phyloP scores from a whole-genome alignment of 2,329 filamentous ascomycete genomes.

The Drechslerella dactyloides region DNA sequence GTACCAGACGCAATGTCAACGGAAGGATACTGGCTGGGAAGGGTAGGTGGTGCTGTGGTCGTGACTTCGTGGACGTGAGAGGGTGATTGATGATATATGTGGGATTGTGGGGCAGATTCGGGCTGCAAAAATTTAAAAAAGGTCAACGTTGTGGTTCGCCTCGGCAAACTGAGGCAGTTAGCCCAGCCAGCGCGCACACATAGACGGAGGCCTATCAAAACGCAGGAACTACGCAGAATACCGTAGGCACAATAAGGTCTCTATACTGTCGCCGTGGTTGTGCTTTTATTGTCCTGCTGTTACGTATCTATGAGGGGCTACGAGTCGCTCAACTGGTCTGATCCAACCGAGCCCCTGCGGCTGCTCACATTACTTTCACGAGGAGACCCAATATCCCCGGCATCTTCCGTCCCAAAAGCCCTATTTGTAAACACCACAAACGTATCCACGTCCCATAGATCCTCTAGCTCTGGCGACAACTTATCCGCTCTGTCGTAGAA shows the following conservation, averaged over 20 bases:
- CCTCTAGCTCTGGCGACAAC: constrained; percentile 56
- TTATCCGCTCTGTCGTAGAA: constrained; percentile 64
- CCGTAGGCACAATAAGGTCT: not conserved
- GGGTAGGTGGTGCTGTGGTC: not conserved
- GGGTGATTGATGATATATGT: not conserved
- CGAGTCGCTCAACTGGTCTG: constrained; percentile 16
- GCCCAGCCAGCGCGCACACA: too few species aligned
- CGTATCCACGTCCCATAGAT: constrained; percentile 69
- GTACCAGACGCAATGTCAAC: not conserved
- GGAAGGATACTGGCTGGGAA: not conserved
- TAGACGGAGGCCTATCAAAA: not conserved
- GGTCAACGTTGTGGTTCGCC: constrained; percentile 18
- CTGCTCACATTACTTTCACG: constrained; percentile 43
- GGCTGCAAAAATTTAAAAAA: constrained; percentile 36
- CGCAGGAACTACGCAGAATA: not conserved
- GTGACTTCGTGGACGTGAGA: not conserved
- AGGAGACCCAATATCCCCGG: constrained; percentile 28
- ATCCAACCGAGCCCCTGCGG: constrained; percentile 36
- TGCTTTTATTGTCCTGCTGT: not conserved
- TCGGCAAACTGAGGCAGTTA: not conserved
- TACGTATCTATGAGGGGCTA: constrained; percentile 1
- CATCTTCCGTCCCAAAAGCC: constrained; percentile 61
- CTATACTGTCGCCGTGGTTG: not conserved
- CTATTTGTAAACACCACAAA: constrained; percentile 69
- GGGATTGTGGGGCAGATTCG: constrained; percentile 27